Evolutionary conservation across 1,284 basidiomycete genomes (phyloP).

Genomic region (Gomphus bonarii): DNA sequence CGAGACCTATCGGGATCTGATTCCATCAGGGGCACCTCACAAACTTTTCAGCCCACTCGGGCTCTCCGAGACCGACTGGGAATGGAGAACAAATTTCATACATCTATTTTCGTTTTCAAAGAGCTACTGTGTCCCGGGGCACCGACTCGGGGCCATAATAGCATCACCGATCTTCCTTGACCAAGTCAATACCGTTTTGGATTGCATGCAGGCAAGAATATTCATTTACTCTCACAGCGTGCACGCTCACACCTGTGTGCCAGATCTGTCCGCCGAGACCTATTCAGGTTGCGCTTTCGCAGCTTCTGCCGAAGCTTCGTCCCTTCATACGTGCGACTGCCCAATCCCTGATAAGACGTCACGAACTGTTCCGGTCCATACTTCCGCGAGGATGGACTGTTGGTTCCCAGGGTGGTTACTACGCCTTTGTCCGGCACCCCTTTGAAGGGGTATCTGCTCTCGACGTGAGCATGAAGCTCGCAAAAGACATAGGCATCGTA

Average conservation of each 20-base stretch:
- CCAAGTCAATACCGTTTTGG: conserved; percentile 54
- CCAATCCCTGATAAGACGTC: conserved; percentile 41
- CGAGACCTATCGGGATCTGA: conserved; percentile 84
- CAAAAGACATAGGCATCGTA: conserved; percentile 53
- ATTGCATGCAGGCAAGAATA: conserved; percentile 48
- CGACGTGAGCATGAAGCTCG: conserved; percentile 51
- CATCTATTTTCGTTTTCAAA: conserved; percentile 78
- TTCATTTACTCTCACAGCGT: conserved; percentile 14
- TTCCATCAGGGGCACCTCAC: conserved; percentile 45
- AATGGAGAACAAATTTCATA: conserved; percentile 58
- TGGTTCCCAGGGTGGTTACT: conserved; percentile 62
- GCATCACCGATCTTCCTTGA: conserved; percentile 48
- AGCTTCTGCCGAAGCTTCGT: conserved; percentile 43
- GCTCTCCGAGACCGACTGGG: conserved; percentile 19
- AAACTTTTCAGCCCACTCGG: conserved; percentile 31
- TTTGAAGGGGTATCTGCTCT: conserved; percentile 39
- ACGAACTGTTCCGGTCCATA: conserved; percentile 43
- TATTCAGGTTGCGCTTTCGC: conserved; percentile 56
- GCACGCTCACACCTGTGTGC: not conserved
- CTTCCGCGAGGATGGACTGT: conserved; percentile 49
- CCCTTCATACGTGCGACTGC: conserved; percentile 43
- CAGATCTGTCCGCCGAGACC: conserved; percentile 72
- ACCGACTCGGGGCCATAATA: conserved; percentile 72
- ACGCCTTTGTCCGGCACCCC: conserved; percentile 68
- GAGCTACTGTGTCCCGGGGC: conserved; percentile 78